phyloP scores from a whole-genome alignment of 495 filamentous ascomycete genomes.

The Immersiella caudata region DNA sequence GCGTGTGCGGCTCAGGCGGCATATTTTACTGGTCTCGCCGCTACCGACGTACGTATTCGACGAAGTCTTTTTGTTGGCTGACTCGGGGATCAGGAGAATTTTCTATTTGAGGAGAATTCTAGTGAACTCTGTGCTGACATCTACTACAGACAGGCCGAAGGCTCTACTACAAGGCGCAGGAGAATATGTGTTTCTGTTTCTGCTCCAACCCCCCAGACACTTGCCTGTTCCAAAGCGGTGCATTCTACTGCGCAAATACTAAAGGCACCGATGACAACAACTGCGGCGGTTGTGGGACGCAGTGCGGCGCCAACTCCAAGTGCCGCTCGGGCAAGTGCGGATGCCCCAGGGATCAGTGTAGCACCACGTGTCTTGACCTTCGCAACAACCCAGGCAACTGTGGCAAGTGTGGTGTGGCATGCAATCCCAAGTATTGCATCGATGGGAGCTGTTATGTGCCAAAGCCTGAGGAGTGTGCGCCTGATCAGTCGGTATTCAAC shows the following conservation, averaged over 20 bases:
- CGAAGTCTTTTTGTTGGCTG: too few relatives aligned
- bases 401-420: conserved; percentile 27
- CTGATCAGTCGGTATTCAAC: conserved; percentile 17
- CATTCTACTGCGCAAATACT: conserved; percentile 23
- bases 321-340: conserved; percentile 22
- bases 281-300: conserved; percentile 28
- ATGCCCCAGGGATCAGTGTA: conserved; percentile 24
- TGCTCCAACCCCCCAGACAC: conserved; percentile 21
- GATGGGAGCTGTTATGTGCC: conserved; percentile 25
- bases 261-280: conserved; percentile 23
- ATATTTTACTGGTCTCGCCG: background rate
- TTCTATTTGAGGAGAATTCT: too few relatives aligned
- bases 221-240: background rate
- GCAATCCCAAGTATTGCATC: conserved; percentile 28
- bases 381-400: conserved; percentile 31
- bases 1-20: conserved; percentile 8
- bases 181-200: conserved; percentile 17
- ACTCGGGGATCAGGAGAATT: too few relatives aligned
- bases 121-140: too few relatives aligned
- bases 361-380: conserved; percentile 24
- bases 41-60: background rate
- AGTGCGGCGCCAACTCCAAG: conserved; percentile 17
- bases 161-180: conserved; percentile 18
- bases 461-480: conserved; percentile 9
- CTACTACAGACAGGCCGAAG: background rate